Conservation (phyloP, 371 early-diverging fungal species). For the Funneliformis caledonium region DNA sequence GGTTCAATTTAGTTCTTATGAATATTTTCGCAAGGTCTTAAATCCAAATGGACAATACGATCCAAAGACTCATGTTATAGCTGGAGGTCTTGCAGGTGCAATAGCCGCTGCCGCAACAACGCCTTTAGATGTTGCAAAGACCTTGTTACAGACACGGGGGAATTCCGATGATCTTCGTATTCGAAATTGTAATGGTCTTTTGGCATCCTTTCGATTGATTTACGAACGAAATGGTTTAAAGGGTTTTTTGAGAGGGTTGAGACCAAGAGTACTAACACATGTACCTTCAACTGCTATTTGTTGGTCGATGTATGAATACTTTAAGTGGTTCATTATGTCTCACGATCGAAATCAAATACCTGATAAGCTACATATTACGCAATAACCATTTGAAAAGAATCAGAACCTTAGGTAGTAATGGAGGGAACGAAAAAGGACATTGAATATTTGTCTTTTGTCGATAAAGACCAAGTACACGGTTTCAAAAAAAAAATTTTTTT, state of each 20-base stretch:
- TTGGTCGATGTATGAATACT: constrained; percentile 92
- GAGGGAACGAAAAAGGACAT: not conserved
- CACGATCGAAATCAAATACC: constrained; percentile 28
- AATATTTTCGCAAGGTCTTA: constrained; percentile 72
- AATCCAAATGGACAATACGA: constrained; percentile 83
- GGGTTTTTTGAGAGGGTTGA: constrained; percentile 85
- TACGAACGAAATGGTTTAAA: constrained; percentile 71
- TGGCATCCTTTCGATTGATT: constrained; percentile 75
- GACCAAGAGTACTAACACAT: constrained; percentile 83
- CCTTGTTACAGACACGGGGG: constrained; percentile 91
- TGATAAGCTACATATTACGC: not conserved
- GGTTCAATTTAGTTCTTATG: constrained; percentile 90
- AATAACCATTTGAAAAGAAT: not conserved
- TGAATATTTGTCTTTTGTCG: not conserved
- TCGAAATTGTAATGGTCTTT: constrained; percentile 70
- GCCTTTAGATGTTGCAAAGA: constrained; percentile 94
- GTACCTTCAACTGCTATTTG: constrained; percentile 94
- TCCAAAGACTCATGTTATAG: constrained; percentile 82
- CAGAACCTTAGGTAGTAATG: not conserved
- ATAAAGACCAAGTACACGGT: not conserved
- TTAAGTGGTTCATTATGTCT: constrained; percentile 70
- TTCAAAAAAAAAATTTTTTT: not conserved
- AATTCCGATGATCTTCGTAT: constrained; percentile 69
- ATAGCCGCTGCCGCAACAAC: constrained; percentile 90
- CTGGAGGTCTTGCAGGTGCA: constrained; percentile 92